phyloP scores from a whole-genome alignment of 2,329 filamentous ascomycete species.

The Alternaria ethzedia region DNA sequence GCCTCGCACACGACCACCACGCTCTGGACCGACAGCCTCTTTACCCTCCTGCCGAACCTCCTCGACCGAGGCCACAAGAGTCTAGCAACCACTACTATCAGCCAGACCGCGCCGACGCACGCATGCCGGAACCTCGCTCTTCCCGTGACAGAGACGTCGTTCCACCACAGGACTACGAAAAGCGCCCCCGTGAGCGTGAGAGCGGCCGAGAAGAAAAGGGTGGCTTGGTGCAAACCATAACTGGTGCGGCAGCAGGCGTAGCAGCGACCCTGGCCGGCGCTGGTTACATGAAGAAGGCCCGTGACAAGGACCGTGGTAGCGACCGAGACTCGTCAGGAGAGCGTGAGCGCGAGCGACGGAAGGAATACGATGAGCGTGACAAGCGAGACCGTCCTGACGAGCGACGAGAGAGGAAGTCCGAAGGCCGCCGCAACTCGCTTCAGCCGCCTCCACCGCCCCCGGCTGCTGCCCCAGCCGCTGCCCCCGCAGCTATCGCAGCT shows the following conservation, averaged over 20 bases:
- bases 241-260: slow-evolving; percentile 39
- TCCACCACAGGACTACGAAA: slow-evolving; percentile 35
- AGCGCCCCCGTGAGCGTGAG: slow-evolving; percentile 43
- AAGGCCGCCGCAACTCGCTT: slow-evolving; percentile 25
- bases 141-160: slow-evolving; percentile 30
- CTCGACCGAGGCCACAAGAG: slow-evolving; percentile 24
- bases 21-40: slow-evolving; percentile 47
- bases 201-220: slow-evolving; percentile 19
- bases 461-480: slow-evolving; percentile 17
- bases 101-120: slow-evolving; percentile 34
- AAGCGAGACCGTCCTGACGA: slow-evolving; percentile 34
- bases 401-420: slow-evolving; percentile 29
- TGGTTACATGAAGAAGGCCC: slow-evolving; percentile 34
- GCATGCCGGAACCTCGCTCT: slow-evolving; percentile 37
- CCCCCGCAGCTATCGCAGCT: slow-evolving; percentile 18
- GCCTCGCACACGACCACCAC: slow-evolving; percentile 43
- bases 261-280: slow-evolving; percentile 40
- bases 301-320: slow-evolving; percentile 36
- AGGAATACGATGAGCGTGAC: slow-evolving; percentile 40
- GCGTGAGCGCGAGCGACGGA: slow-evolving; percentile 52
- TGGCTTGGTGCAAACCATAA: slow-evolving; percentile 29
- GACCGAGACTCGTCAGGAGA: slow-evolving; percentile 16
- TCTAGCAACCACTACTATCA: slow-evolving; percentile 31
- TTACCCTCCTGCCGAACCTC: slow-evolving; percentile 25
- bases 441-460: slow-evolving; percentile 25